These are phyloP conservation scores for Oenanthe javanica DNA, from an alignment of 140 eudicot species.

Conservation along the genomic window DNA sequence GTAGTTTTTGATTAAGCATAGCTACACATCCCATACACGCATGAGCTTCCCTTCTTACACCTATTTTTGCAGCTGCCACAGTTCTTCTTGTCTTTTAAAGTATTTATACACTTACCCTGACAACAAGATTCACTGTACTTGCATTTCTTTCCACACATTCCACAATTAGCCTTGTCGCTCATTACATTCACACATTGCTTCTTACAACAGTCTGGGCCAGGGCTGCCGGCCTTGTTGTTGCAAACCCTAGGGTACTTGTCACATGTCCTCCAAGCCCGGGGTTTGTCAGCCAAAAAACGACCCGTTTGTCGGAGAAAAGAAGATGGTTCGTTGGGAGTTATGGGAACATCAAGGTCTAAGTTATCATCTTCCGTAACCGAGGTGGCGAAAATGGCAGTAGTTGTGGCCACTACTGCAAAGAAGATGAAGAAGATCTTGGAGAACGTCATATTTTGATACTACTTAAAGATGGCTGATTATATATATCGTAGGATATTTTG, in stretches of 20 bases:
- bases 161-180: conserved; percentile 28
- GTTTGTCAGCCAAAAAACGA: conserved; percentile 18
- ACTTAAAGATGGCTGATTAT: background rate
- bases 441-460: background rate
- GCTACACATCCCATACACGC: conserved; percentile 39
- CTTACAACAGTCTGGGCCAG: conserved; percentile 36
- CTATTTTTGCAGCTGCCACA: conserved; percentile 40
- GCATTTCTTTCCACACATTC: conserved; percentile 40
- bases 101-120: conserved; percentile 38
- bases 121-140: conserved; percentile 37
- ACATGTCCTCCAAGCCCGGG: conserved; percentile 22
- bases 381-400: conserved; percentile 16
- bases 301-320: conserved; percentile 5
- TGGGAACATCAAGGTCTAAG: background rate
- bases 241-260: conserved; percentile 36
- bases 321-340: background rate
- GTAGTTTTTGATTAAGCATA: conserved; percentile 17
- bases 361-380: background rate
- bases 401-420: background rate
- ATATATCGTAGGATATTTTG: background rate
- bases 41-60: conserved; percentile 27
- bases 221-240: conserved; percentile 27
- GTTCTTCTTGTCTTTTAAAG: conserved; percentile 19
- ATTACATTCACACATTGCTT: conserved; percentile 38
- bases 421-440: background rate